Base-by-base conservation (phyloP, 257 asterid species). In the Hygrophila difformis region DNA sequence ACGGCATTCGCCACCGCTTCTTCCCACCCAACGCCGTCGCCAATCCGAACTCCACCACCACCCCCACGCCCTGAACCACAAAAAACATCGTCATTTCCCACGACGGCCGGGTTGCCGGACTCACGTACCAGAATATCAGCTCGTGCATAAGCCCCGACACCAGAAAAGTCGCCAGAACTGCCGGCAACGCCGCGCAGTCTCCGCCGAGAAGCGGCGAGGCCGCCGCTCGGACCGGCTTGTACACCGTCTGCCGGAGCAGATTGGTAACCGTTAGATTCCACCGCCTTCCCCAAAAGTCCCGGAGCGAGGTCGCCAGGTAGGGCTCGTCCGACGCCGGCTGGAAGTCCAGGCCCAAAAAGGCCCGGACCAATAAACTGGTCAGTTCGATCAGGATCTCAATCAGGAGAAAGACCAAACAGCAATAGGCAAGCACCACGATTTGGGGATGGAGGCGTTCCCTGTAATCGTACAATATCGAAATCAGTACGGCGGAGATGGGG, bases 111-210 rank as follows among this genome's bases (percentile, higher is more conserved):
- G 15, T n/a, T n/a, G n/a, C 87, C 13, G 65, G 70, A 2, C 56
- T 56, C 12, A 72, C 44, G 49, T 70, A 69, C 62, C 77, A 77
- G 3, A 69, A 59, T 26, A 72, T 11, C 0, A 84, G 69, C 67
- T 84, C 94, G 29, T 84, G 94, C 83, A 74, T 65, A 3, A 84
- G 37, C 0, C 93, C 94, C 0, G 88, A 84, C 4, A 84, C 83
- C 0, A 64, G 19, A 20, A 84, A 84, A 3, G 88, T 11, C 8
- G 79, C 65, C 50, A 66, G 0, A 18, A 80, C 69, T 2, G 71
- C 93, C 0, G 48, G 41, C 13, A 53, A 1, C 2, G 38, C 58
- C 12, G 72, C 78, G 70, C 41, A 31, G 0, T 60, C 53, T 3
- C 70, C 20, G 9, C 82, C 75, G 14, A 70, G 2, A 13, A 22